Evolutionary conservation across 2,329 filamentous ascomycete species (phyloP).

Genomic region (Elsinoe ampelina): DNA sequence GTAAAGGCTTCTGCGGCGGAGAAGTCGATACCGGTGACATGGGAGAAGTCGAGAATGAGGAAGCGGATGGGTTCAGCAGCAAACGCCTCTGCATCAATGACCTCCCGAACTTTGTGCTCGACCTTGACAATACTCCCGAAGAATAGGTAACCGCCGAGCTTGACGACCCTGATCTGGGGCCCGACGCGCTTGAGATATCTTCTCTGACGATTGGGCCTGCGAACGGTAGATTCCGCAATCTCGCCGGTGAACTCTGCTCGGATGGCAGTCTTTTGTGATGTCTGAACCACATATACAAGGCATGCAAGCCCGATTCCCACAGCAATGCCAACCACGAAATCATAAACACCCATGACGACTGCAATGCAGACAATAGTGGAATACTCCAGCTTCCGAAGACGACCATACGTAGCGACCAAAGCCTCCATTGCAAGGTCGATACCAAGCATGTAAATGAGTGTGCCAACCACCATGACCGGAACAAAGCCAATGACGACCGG

Average conservation of each 20-base stretch:
- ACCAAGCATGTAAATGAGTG: constrained; percentile 86
- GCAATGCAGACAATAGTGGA: constrained; percentile 82
- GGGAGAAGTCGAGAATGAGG: constrained; percentile 76
- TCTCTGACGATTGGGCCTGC: constrained; percentile 80
- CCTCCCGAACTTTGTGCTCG: constrained; percentile 71
- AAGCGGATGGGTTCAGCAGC: constrained; percentile 72
- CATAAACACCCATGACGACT: constrained; percentile 89
- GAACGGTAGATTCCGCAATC: constrained; percentile 82
- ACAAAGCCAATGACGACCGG: constrained; percentile 88
- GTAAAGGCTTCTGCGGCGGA: constrained; percentile 93
- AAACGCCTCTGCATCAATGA: constrained; percentile 79
- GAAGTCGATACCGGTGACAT: constrained; percentile 89
- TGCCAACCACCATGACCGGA: constrained; percentile 92
- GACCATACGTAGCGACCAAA: constrained; percentile 77
- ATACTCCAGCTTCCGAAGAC: constrained; percentile 79
- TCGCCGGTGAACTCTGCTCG: constrained; percentile 84
- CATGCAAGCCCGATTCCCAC: constrained; percentile 88
- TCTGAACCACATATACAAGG: constrained; percentile 82
- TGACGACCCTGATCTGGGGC: constrained; percentile 80
- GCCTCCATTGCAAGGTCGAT: constrained; percentile 88
- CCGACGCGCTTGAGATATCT: constrained; percentile 79
- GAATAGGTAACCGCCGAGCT: constrained; percentile 91
- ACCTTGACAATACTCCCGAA: constrained; percentile 96
- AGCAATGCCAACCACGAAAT: constrained; percentile 91
- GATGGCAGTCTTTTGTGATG: constrained; percentile 80